These are phyloP conservation scores for Typha latifolia DNA, from an alignment of 176 grass and related monocot species.

Conservation along the genomic window DNA sequence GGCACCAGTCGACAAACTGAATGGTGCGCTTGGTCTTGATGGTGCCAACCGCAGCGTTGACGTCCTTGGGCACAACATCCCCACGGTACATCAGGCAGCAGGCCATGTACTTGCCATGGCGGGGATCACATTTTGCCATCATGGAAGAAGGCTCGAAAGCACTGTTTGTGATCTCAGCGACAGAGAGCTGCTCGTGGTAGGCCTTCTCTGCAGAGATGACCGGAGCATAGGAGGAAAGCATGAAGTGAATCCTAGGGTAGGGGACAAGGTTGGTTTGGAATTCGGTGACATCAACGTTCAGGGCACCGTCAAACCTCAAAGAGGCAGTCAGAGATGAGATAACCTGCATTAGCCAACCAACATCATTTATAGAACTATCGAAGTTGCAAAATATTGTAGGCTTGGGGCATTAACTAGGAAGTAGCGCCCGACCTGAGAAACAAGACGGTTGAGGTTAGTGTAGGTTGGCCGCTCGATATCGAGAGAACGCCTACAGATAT, in stretches of 20 bases:
- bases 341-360: not conserved
- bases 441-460: constrained; percentile 3
- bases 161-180: constrained; percentile 17
- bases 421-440: not conserved
- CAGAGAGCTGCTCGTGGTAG: constrained; percentile 23
- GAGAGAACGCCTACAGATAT: constrained; percentile 20
- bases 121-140: constrained; percentile 22
- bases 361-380: not conserved
- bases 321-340: constrained; percentile 15
- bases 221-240: constrained; percentile 21
- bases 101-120: constrained; percentile 22
- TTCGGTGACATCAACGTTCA: constrained; percentile 21
- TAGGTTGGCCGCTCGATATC: not conserved
- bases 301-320: constrained; percentile 14
- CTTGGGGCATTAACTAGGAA: not conserved
- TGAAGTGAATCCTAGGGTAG: constrained; percentile 20
- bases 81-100: constrained; percentile 24
- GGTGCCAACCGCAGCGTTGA: constrained; percentile 12
- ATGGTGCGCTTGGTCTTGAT: constrained; percentile 23
- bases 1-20: constrained; percentile 23
- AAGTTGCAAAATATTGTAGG: not conserved
- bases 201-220: constrained; percentile 25
- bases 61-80: constrained; percentile 22
- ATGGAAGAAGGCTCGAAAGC: constrained; percentile 23
- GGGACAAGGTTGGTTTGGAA: constrained; percentile 22